A percentile compares a stretch with the other conserved stretches of the same genome.
These are phyloP conservation scores for Dactylellina cionopaga DNA, from an alignment of 2,329 filamentous ascomycete species.

Conservation along the genomic window DNA sequence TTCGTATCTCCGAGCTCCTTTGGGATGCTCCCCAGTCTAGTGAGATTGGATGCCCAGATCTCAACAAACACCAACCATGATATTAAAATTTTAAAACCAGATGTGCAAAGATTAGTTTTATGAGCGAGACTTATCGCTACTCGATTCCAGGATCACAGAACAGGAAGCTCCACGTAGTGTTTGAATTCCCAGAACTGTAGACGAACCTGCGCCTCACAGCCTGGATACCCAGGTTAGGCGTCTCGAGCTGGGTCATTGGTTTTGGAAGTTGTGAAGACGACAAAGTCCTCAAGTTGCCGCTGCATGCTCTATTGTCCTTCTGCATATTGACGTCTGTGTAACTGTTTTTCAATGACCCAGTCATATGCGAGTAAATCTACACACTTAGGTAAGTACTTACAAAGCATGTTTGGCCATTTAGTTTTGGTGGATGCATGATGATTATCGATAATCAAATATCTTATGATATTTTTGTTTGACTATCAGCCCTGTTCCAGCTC, in stretches of 20 bases:
- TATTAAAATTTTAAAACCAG: neutral
- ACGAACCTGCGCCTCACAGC: conserved; percentile 25
- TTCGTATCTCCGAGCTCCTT: no score
- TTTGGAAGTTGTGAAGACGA: conserved; percentile 26
- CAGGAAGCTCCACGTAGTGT: conserved; percentile 33
- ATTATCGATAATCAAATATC: neutral
- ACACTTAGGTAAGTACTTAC: no score
- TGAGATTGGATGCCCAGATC: conserved; percentile 11
- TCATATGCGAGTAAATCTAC: neutral
- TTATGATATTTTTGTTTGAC: conserved; percentile 6
- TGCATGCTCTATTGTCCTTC: neutral
- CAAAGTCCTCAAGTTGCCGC: neutral
- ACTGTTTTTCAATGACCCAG: neutral
- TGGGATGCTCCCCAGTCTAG: no score
- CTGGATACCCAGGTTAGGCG: conserved; percentile 17
- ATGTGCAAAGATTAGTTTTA: neutral
- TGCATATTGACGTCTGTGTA: no score
- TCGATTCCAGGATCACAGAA: conserved; percentile 15
- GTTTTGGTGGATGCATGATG: neutral
- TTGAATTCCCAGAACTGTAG: conserved; percentile 25
- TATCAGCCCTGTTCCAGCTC: conserved; percentile 31
- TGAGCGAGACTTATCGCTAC: neutral
- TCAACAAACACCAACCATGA: neutral
- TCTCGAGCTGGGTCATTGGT: conserved; percentile 1
- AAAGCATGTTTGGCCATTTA: no score